Percentiles rank a stretch among this genome's conserved stretches.
Conservation (phyloP, 2,329 filamentous ascomycete genomes). For the Akanthomyces uredinophilus region DNA sequence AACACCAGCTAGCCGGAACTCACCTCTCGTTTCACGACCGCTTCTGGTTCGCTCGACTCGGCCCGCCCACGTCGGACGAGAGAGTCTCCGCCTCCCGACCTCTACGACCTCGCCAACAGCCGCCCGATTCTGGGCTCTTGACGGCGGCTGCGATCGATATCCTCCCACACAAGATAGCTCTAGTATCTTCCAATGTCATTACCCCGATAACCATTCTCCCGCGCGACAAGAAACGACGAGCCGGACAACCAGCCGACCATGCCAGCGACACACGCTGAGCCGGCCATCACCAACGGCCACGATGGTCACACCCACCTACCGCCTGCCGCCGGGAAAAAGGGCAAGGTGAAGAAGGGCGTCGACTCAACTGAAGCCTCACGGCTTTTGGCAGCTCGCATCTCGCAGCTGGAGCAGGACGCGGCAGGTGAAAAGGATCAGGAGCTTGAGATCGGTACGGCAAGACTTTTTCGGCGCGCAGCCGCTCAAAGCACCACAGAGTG, state of each 20-base stretch:
- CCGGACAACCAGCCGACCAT: slow-evolving; percentile 24
- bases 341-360: slow-evolving; percentile 75
- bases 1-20: neutral
- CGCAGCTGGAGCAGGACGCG: slow-evolving; percentile 88
- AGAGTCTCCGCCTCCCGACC: slow-evolving; percentile 8
- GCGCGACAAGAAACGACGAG: slow-evolving; percentile 17
- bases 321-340: slow-evolving; percentile 61
- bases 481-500: neutral
- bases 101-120: slow-evolving; percentile 3
- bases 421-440: slow-evolving; percentile 94
- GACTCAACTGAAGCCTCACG: slow-evolving; percentile 89
- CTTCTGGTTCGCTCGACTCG: neutral
- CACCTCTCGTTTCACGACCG: neutral
- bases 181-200: slow-evolving; percentile 1
- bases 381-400: slow-evolving; percentile 86
- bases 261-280: slow-evolving; percentile 37
- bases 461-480: slow-evolving; percentile 7
- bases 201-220: slow-evolving; percentile 8
- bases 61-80: slow-evolving; percentile 5
- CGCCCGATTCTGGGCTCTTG: neutral
- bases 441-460: slow-evolving; percentile 76
- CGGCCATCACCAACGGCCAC: slow-evolving; percentile 38
- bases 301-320: slow-evolving; percentile 33
- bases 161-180: neutral
- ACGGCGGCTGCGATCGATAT: neutral